Conservation (phyloP, 306 rosid genomes). For the Trifolium pratense region DNA sequence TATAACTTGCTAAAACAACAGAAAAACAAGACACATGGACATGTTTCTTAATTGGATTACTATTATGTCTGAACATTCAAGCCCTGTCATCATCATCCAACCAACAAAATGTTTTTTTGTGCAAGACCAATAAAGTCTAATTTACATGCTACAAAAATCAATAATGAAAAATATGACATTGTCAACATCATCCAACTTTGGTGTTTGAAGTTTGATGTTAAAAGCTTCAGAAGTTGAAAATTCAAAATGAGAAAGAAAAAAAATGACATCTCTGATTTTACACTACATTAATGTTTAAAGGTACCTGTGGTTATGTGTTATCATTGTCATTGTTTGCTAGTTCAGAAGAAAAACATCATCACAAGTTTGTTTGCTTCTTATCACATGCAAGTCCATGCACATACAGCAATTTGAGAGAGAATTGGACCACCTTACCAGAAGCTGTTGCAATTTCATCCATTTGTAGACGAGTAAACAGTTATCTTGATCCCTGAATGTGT, state of each 20-base stretch:
- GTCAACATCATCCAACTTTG: slow-evolving; percentile 48
- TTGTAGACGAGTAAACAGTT: background rate
- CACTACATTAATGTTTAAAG: slow-evolving; percentile 39
- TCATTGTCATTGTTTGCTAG: slow-evolving; percentile 37
- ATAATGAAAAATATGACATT: slow-evolving; percentile 21
- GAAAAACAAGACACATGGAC: slow-evolving; percentile 46
- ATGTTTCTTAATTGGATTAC: slow-evolving; percentile 11
- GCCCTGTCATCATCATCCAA: slow-evolving; percentile 50
- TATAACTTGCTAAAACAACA: slow-evolving; percentile 27
- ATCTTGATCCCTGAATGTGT: no score
- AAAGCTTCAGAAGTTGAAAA: slow-evolving; percentile 28
- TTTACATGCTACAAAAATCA: slow-evolving; percentile 29
- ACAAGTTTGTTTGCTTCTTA: slow-evolving; percentile 36
- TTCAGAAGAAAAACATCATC: slow-evolving; percentile 20
- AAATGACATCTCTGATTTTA: background rate
- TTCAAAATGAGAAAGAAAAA: background rate
- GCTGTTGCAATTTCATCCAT: slow-evolving; percentile 43
- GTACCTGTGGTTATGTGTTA: slow-evolving; percentile 35
- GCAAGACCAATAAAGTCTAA: slow-evolving; percentile 33
- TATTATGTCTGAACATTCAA: slow-evolving; percentile 35
- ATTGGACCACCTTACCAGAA: slow-evolving; percentile 40
- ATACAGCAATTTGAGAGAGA: slow-evolving; percentile 25
- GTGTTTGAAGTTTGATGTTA: slow-evolving; percentile 27
- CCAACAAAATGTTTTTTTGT: slow-evolving; percentile 31
- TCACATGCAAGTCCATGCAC: slow-evolving; percentile 40